These are phyloP conservation scores for Aspergillus hancockii DNA, from an alignment of 495 filamentous ascomycete species.

Conservation along the genomic window DNA sequence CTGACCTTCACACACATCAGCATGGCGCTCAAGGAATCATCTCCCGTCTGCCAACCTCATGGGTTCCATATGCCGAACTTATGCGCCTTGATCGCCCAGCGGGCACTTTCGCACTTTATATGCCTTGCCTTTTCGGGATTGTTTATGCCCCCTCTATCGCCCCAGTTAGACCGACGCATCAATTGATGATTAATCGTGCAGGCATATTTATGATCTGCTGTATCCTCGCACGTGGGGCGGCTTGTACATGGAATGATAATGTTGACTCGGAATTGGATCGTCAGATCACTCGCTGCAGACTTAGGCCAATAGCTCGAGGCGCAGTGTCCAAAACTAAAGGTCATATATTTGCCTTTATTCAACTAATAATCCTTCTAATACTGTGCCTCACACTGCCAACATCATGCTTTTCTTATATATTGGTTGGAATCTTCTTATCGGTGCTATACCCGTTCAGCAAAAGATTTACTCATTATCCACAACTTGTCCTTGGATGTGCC, in stretches of 20 bases:
- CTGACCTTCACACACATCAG: too few species aligned
- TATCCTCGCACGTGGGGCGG: slow-evolving; percentile 34
- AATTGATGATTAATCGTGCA: neutral
- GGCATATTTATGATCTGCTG: slow-evolving; percentile 6
- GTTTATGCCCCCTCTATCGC: slow-evolving; percentile 23
- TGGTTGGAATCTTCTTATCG: slow-evolving; percentile 7
- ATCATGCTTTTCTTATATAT: neutral
- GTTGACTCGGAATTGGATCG: slow-evolving; percentile 45
- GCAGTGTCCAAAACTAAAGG: slow-evolving; percentile 38
- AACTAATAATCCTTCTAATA: neutral
- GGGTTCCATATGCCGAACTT: slow-evolving; percentile 40
- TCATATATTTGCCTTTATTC: slow-evolving; percentile 28
- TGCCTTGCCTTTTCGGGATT: slow-evolving; percentile 35
- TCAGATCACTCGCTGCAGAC: slow-evolving; percentile 34
- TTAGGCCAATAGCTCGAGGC: slow-evolving; percentile 48
- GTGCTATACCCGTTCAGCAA: slow-evolving; percentile 18
- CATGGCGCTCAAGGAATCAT: too few species aligned
- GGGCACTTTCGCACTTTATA: slow-evolving; percentile 37
- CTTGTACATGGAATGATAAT: slow-evolving; percentile 49
- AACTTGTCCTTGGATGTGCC: slow-evolving; percentile 31
- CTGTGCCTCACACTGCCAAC: neutral
- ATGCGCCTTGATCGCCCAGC: slow-evolving; percentile 41
- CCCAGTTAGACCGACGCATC: neutral
- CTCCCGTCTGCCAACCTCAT: too few species aligned
- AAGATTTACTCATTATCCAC: slow-evolving; percentile 33